phyloP scores from a whole-genome alignment of 106 monocot species.

The Dactylorhiza incarnata region DNA sequence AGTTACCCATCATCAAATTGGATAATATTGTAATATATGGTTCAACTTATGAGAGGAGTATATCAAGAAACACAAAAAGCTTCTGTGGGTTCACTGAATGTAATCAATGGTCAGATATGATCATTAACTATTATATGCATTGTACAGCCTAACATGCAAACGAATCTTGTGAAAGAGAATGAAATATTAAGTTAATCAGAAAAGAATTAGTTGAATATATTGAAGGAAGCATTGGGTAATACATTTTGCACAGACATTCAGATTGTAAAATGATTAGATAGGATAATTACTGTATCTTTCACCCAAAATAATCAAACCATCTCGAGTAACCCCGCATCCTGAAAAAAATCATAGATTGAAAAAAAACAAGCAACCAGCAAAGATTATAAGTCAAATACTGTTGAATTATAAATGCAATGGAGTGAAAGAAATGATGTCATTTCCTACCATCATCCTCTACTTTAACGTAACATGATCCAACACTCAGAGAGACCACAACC shows the following conservation, averaged over 20 bases:
- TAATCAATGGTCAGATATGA: neutral
- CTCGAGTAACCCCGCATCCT: slow-evolving; percentile 88
- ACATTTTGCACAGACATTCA: neutral
- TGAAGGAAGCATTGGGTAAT: neutral
- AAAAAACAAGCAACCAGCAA: neutral
- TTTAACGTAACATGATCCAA: slow-evolving; percentile 60
- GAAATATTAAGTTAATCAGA: too few species aligned
- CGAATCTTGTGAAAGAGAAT: too few species aligned
- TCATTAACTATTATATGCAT: neutral
- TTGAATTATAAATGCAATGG: neutral
- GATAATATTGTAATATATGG: neutral
- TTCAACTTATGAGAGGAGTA: neutral
- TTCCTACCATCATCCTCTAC: slow-evolving; percentile 86
- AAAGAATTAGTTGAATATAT: neutral
- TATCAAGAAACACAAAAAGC: neutral
- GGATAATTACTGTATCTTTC: slow-evolving; percentile 59
- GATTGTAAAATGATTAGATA: neutral
- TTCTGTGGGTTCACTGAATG: neutral
- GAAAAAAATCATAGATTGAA: neutral
- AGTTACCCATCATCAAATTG: neutral
- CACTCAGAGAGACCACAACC: slow-evolving; percentile 55
- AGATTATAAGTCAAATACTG: neutral
- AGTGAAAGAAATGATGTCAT: slow-evolving; percentile 1
- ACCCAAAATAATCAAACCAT: slow-evolving; percentile 72
- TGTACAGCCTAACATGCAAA: too few species aligned